Evolutionary conservation across 208 protist species (phyloP), one percentile per base, ranked within the genome.

Genomic region (Strigomonas culicis): DNA sequence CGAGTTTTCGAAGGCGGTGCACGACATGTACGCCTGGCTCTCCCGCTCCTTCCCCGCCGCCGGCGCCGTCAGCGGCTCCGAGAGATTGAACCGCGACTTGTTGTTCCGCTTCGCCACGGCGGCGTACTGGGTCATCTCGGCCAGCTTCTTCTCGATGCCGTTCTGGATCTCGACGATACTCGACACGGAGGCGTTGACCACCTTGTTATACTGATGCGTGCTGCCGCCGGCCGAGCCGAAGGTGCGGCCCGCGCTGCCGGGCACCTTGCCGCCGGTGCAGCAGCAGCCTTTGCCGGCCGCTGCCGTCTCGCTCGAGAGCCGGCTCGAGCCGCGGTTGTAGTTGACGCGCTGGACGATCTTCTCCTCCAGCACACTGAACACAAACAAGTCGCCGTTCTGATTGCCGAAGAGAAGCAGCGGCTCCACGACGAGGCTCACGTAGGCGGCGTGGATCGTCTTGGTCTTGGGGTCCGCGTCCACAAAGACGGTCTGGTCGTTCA

Each of bases 371-470:
- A 91, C 70, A 36, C 75, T 82, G 57, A 87, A 84, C 63, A 94
- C 59, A 60, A 93, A 70, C 36, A 91, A 67, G 56, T 93, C 80
- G 7, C 95, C 86, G 66, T 78, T 82, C 61, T 94, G 81, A 53
- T 97, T 95, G 34, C 90, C 82, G 11, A 98, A 64, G 17, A 97
- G 41, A 2, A 94, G 72, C 49, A 84, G 74, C 6, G 97, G 90
- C 71, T 97, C 81, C 22, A 94, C 80, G 6, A 66, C 81, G 59
- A 91, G 64, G 77, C 86, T 77, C 17, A 96, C 44, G 30, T 90
- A 68, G 6, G 82, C 81, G 25, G 91, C 70, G 13, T 88, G 68
- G 22, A 97, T 81, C 32, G 81, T 89, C 19, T 76, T 72, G 13
- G 63, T 70, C 13, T 70, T 51, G 25, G 90, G 80, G 61, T 98